These are phyloP conservation scores for Pythium sp. DNA, from an alignment of 352 stramenopile genomes.

Conservation along the genomic window DNA sequence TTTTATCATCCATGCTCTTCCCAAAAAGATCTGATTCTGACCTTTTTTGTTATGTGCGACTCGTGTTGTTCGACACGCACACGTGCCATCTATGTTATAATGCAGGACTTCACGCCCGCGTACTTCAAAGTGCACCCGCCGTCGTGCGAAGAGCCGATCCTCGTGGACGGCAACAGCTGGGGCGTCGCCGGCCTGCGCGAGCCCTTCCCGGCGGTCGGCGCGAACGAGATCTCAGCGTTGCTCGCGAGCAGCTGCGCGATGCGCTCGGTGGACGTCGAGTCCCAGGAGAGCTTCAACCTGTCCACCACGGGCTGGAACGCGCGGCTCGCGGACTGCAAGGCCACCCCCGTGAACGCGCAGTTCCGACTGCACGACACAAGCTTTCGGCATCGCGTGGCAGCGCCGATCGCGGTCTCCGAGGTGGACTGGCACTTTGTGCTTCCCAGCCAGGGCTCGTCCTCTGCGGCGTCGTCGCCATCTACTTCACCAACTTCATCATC, in stretches of 20 bases:
- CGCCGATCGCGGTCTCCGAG: constrained; percentile 44
- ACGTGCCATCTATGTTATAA: neutral
- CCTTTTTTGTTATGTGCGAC: constrained; percentile 9
- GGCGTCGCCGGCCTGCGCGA: constrained; percentile 31
- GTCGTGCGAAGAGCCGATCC: constrained; percentile 18
- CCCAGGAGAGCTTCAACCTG: constrained; percentile 23
- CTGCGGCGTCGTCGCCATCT: constrained; percentile 11
- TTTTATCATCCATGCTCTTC: neutral
- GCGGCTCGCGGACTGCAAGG: constrained; percentile 15
- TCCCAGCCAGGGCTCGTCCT: constrained; percentile 10
- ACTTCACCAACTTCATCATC: neutral
- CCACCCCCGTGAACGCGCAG: constrained; percentile 43
- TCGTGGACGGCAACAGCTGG: constrained; percentile 13
- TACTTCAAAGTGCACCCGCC: constrained; percentile 30
- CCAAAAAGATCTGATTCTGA: constrained; percentile 1
- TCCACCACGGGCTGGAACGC: constrained; percentile 17
- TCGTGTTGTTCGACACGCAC: neutral
- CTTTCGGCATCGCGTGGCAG: constrained; percentile 35
- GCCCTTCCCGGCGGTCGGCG: constrained; percentile 38
- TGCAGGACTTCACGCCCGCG: constrained; percentile 23
- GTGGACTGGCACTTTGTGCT: constrained; percentile 55
- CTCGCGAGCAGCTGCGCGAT: constrained; percentile 18
- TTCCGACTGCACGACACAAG: constrained; percentile 48
- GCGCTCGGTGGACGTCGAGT: constrained; percentile 20
- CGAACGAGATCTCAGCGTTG: constrained; percentile 16